Evolutionary conservation across 179 eudicot species (phyloP), one percentile per base, ranked within the genome.

Genomic region (Actinidia chinensis): DNA sequence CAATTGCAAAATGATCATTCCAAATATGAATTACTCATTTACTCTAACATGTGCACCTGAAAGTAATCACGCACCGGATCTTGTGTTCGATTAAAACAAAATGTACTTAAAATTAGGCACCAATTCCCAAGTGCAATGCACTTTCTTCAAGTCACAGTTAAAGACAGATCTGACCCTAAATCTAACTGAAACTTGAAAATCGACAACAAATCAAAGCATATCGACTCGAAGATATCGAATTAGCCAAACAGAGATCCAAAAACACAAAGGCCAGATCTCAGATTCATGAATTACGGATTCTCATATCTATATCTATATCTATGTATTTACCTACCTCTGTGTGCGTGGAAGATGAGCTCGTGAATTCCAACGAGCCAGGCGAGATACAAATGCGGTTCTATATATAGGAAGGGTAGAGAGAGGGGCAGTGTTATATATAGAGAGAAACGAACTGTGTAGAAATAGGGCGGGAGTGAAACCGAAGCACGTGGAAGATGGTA

Each of bases 241-340:
- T 22, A 82, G 56, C 77, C 73, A 43, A 54, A 79, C 40, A 79
- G 73, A 71, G 75, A 69, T 67, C 70, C 59, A 33, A 78, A 68
- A 68, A 63, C 40, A 4, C 7, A 71, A 60, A 63, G 74, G 40
- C 44, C 60, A 75, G 14, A 70, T 56, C 55, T 7, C 44, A n/a
- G 23, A 52, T 63, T 58, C 73, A 56, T 71, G 69, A 15, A 54
- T n/a, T 10, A 36, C 47, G 17, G 79, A 6, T 47, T 43, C n/a
- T 33, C 22, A 23, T 11, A 43, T 20, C 42, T 5, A 8, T 18
- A 71, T 15, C 15, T 33, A 63, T 13, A 0, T 13, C 13, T 1
- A 6, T 14, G 12, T 4, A 25, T 2, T 6, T 51, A 71, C 75
- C 3, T 36, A 36, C 40, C 40, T 36, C 75, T 71, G 47, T 17